Evolutionary conservation across 305 asterid species (phyloP), one percentile per base, ranked within the genome.

Genomic region (Coffea humblotiana): DNA sequence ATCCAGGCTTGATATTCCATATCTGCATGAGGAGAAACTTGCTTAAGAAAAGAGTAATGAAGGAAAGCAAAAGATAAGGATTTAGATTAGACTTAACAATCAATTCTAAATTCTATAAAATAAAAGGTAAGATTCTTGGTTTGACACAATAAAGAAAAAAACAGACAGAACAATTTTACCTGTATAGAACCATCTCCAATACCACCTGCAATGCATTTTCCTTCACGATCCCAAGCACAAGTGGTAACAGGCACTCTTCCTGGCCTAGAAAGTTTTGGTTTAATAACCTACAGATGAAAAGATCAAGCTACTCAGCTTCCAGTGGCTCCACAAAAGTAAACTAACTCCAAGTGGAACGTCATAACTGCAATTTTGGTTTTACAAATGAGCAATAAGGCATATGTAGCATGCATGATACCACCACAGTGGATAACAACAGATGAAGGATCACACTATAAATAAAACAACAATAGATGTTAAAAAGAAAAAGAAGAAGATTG

Each of bases 201-300:
- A 82, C 96, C 99, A 82, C 97, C 99, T 23, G 89, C 97, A 85
- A 92, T 84, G 80, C 91, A 81, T 88, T 92, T 93, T 78, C 99
- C 98, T 69, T 95, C 97, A 82, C 90, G 90, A 83, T 95, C 94
- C 98, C 98, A 93, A 78, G 97, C 76, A 84, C 98, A 93, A 49
- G 99, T 88, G 49, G 97, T 93, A 75, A 93, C 98, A 58, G 92
- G 94, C 86, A 92, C 89, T 89, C 99, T 90, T 81, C 98, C 99
- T 49, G 91, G 97, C 86, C 96, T 88, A 73, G 94, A 86, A 74
- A 80, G 97, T 86, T 93, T 95, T 78, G 98, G 99, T 86, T 93
- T 93, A 80, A 95, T 90, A 82, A 94, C 98, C 98, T 94, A 87
- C 66, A 48, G 79, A 79, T 37, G 56, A 74, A 85, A 78, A 63